Evolutionary conservation across 306 rosid species (phyloP), one percentile per base, ranked within the genome.

Genomic region (Corylus heterophylla): DNA sequence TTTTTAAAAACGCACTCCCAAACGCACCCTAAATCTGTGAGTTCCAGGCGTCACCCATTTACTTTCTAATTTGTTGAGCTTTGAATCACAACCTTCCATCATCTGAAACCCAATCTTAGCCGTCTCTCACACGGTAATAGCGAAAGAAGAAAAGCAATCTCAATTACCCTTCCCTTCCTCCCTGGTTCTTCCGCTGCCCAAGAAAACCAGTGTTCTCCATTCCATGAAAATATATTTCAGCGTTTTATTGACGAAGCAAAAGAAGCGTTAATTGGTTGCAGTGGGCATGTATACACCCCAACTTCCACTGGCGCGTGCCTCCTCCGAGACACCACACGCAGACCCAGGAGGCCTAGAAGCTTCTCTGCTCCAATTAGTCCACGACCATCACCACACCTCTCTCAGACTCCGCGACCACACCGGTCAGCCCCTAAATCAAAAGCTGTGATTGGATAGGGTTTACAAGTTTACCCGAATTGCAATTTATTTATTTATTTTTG

Each of bases 311-410:
- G 76, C 85, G 59, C 88, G 82, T 13, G 82, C 59, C 3, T 83
- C 66, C 1, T 80, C 74, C 12, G 90, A 79, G 22, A 56, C 39
- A 58, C 76, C 79, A 70, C 62, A 29, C 55, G 54, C 52, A 11
- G 88, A 85, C 6, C 82, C 88, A 0, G 90, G 82, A 42, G 92
- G 85, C 1, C 48, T 89, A 12, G 96, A 92, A 82, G 89, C 86
- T 75, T 80, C 94, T 5, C 74, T 94, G 47, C 83, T 83, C 4
- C 84, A 87, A 54, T 39, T 92, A 54, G 12, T 88, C 62, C 86
- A 87, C 2, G 81, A 88, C n/a, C 94, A 90, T 69, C 81, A 81
- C 61, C 77, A 80, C 73, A 70, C 87, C 59, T 88, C 94, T 76
- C 89, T 90, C 76, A 58, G 51, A 35, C 88, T 87, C 29, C 83